These are phyloP conservation scores for Thermoascus crustaceus DNA, from an alignment of 2,329 filamentous ascomycete species.

Conservation along the genomic window DNA sequence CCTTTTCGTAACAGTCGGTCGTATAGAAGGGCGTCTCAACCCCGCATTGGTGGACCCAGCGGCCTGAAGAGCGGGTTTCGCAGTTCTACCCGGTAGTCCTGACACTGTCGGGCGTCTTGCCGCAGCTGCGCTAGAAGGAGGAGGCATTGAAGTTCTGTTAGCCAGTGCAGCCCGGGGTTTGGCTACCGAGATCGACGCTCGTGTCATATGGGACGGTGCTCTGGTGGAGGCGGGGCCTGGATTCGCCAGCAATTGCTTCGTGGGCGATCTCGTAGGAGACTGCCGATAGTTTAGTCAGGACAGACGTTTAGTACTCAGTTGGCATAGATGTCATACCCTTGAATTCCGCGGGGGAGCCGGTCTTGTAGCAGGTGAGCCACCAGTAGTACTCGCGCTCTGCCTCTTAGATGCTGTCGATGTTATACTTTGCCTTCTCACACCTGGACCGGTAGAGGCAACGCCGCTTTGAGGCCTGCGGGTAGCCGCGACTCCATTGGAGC, in stretches of 20 bases:
- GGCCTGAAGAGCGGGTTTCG: constrained; percentile 23
- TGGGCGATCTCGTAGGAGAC: constrained; percentile 73
- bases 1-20: constrained; percentile 19
- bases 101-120: constrained; percentile 33
- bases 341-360: constrained; percentile 31
- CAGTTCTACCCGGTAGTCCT: constrained; percentile 24
- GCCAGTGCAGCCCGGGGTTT: constrained; percentile 52
- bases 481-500: constrained; percentile 16
- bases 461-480: constrained; percentile 37
- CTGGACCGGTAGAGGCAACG: constrained; percentile 23
- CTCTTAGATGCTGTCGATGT: constrained; percentile 52
- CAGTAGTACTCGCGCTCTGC: constrained; percentile 63
- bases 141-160: constrained; percentile 59
- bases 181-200: constrained; percentile 32
- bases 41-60: constrained; percentile 15
- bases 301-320: constrained; percentile 1
- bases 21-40: constrained; percentile 27
- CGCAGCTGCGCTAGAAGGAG: constrained; percentile 31
- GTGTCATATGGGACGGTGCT: constrained; percentile 33
- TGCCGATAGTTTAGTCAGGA: constrained; percentile 25
- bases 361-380: constrained; percentile 61
- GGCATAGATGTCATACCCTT: constrained; percentile 25
- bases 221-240: too few species aligned
- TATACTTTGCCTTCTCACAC: constrained; percentile 36
- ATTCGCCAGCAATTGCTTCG: constrained; percentile 58